Base-by-base conservation (phyloP, 768 basidiomycete species). In the Erythrobasidium yunnanense region DNA sequence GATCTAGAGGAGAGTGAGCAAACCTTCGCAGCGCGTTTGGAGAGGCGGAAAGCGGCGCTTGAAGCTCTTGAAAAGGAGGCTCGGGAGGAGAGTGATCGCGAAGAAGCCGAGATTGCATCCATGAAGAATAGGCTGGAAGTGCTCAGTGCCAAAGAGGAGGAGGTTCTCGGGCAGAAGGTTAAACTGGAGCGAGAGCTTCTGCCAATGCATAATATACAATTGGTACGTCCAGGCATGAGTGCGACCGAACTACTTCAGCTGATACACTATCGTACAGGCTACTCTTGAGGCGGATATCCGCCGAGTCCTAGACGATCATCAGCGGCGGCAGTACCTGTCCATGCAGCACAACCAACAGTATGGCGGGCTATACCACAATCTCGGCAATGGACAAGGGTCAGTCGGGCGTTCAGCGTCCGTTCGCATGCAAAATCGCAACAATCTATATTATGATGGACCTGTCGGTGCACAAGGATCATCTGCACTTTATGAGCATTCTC, bases 211-310 rank as follows among this genome's bases (percentile, higher is more conserved):
- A 63, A 63, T 47, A 49, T 63, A 5, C 60, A 51, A 22, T 22
- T 63, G 7, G 60, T 63, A 23, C 32, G 60, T 30, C 15, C 11
- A 30, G 13, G 6, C 11, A 32, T 30, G 11, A 30, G 7, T 49
- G 42, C 13, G 22, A 35, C 11, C 20, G 5, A 20, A 23, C 29
- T 4, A 47, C 55, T 57, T 15, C 34, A 22, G 38, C 5, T 46
- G 34, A 4, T 35, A 23, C 25, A 57, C 22, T 46, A 27, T 11
- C 20, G 27, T 32, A 25, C 30, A 63, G 60, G 60, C 60, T 4
- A 63, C 60, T 11, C 60, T 63, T 17, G 60, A 63, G 27, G 60
- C 60, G 4, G 60, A 63, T 32, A 29, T 63, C 17, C 47, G 60
- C 2, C 42, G 60, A 18, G n/a, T 63, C 8, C 32, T 51, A 38